Evolutionary conservation across 768 basidiomycete genomes (phyloP).

Genomic region (Russula foetens): DNA sequence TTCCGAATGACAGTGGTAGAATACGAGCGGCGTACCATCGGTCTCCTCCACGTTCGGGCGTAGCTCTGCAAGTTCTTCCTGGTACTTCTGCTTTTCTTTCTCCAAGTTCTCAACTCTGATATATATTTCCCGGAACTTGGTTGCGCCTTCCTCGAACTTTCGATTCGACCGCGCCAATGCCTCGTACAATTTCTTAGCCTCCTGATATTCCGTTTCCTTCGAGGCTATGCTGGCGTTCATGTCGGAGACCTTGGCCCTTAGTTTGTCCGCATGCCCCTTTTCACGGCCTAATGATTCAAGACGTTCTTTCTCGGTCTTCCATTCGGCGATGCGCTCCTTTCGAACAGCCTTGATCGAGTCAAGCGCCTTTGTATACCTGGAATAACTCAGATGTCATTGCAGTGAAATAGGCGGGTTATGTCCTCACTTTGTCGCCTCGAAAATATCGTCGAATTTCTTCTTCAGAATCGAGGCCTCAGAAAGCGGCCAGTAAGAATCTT

Average conservation of each 20-base stretch:
- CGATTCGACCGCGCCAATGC: constrained; percentile 58
- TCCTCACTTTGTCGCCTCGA: constrained; percentile 87
- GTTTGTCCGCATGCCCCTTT: constrained; percentile 81
- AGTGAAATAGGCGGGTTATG: background rate
- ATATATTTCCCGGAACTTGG: constrained; percentile 81
- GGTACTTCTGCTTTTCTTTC: constrained; percentile 50
- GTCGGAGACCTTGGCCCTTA: constrained; percentile 56
- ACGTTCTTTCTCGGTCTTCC: constrained; percentile 89
- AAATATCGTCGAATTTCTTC: constrained; percentile 99
- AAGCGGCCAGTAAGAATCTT: constrained; percentile 97
- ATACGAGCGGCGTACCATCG: constrained; percentile 37
- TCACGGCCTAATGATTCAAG: constrained; percentile 70
- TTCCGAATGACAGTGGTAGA: background rate
- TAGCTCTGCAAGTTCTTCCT: constrained; percentile 53
- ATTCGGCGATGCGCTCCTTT: constrained; percentile 83
- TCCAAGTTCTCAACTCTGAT: constrained; percentile 57
- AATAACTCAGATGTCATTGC: background rate
- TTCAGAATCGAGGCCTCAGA: constrained; percentile 85
- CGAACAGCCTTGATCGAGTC: constrained; percentile 85
- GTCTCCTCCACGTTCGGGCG: constrained; percentile 60
- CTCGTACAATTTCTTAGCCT: constrained; percentile 58
- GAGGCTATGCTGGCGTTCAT: constrained; percentile 51
- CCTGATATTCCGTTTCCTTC: constrained; percentile 70
- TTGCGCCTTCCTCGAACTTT: constrained; percentile 75
- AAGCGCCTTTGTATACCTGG: constrained; percentile 92